These are phyloP conservation scores for Tinospora cordifolia DNA, from an alignment of 164 flowering plant species.

Conservation along the genomic window DNA sequence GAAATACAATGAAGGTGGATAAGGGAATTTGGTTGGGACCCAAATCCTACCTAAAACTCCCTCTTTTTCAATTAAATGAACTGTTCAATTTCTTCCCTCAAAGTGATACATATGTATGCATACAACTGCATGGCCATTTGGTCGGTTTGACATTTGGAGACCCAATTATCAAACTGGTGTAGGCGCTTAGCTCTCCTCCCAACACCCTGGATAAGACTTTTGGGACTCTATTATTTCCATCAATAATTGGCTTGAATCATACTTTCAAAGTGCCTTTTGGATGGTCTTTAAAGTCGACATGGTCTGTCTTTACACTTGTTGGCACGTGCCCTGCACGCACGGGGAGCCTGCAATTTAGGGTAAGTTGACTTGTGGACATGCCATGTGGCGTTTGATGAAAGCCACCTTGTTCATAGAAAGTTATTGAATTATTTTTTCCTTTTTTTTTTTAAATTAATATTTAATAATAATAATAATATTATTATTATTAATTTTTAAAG, in stretches of 20 bases:
- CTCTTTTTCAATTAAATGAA: background rate
- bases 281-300: background rate
- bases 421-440: background rate
- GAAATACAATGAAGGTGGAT: background rate
- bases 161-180: background rate
- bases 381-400: background rate
- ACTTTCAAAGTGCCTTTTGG: background rate
- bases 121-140: background rate
- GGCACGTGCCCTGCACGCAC: background rate
- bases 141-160: constrained; percentile 4
- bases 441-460: too few species aligned
- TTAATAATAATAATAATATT: too few species aligned
- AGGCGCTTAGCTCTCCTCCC: background rate
- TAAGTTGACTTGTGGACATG: constrained; percentile 1
- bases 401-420: background rate
- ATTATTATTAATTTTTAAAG: too few species aligned
- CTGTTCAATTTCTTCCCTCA: background rate
- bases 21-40: background rate
- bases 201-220: background rate
- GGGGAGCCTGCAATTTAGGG: background rate
- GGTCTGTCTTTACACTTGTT: too few species aligned
- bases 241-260: background rate
- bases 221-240: background rate
- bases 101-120: background rate
- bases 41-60: background rate